Conservation (phyloP, 2,329 filamentous ascomycete species). For the Sodiomyces alkalinus region DNA sequence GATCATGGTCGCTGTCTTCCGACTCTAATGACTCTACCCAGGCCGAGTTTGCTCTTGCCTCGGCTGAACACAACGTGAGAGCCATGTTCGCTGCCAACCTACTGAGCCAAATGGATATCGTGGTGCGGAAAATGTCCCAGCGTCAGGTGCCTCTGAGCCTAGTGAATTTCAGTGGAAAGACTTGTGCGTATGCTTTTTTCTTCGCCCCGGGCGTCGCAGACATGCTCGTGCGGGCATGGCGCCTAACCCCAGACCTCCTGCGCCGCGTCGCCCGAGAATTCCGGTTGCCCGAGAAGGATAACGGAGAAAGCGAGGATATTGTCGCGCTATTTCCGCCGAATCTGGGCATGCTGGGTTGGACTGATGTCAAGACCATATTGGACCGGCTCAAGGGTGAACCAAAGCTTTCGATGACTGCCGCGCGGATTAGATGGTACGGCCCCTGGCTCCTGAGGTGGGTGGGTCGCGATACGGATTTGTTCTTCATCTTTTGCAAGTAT, state of each 20-base stretch:
- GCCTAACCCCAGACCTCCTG: conserved; percentile 50
- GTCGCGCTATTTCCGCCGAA: conserved; percentile 53
- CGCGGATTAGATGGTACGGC: conserved; percentile 69
- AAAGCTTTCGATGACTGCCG: conserved; percentile 49
- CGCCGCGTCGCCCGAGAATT: conserved; percentile 58
- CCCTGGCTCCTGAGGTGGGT: conserved; percentile 78
- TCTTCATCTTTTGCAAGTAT: conserved; percentile 85
- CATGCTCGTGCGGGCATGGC: conserved; percentile 70
- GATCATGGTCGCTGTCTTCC: conserved; percentile 29
- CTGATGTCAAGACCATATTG: conserved; percentile 30
- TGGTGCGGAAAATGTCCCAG: conserved; percentile 78
- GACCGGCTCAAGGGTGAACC: conserved; percentile 50
- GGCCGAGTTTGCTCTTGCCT: conserved; percentile 37
- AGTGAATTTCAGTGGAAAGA: conserved; percentile 79
- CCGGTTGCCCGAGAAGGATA: conserved; percentile 40
- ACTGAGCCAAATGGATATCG: conserved; percentile 67
- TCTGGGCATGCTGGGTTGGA: conserved; percentile 43
- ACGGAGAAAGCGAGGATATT: conserved; percentile 47
- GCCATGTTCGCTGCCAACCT: conserved; percentile 78
- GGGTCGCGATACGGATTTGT: conserved; percentile 74
- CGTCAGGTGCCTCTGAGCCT: conserved; percentile 50
- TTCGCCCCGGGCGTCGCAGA: conserved; percentile 81
- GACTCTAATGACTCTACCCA: conserved; percentile 56
- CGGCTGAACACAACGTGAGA: conserved; percentile 74
- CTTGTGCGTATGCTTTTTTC: conserved; percentile 84